Base-by-base conservation (phyloP, 495 filamentous ascomycete species). In the Aspergillus affinis region DNA sequence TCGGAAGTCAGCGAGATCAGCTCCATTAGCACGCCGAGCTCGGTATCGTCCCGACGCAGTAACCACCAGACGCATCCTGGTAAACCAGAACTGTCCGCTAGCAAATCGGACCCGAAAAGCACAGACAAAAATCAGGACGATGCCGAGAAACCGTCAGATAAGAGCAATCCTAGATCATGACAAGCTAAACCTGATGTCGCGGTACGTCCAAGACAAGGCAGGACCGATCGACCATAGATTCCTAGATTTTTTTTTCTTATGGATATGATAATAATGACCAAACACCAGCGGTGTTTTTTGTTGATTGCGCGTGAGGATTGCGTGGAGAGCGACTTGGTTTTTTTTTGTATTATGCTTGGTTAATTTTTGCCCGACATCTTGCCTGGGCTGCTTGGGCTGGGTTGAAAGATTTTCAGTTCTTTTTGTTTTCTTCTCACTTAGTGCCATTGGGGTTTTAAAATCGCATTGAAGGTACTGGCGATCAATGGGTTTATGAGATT, bases 1-100 rank as follows among this genome's bases (percentile, higher is more conserved):
- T 65, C 67, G 1, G 68, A 68, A 19, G 55, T 62, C 18, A 69
- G 61, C 50, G 66, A 56, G 41, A 59, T 68, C 27, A 65, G 69
- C 53, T 66, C 65, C 7, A 57, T 68, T 2, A 60, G 62, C 48
- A 63, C 69, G 1, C 61, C 64, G 17, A 69, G 64, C 29, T 64
- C 68, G 17, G 61, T 48, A 7, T 70, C 68, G 9, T 63, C 62
- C 15, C 61, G 64, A 6, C 17, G 47, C 36, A 41, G 36, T 17
- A 41, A 41, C 36, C 9, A 41, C 36, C 13, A 15, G 36, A 10
- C 36, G 36, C 36, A 41, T 15, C 13, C 36, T 41, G 13, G 36
- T 41, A 41, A 41, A 41, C 12, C 36, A 15, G 36, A 41, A 13
- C 36, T 10, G 13, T 15, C 36, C 36, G 36, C 36, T 10, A 41